Conservation (phyloP, 192 early-diverging fungal genomes). For the Coemansia sp. region DNA sequence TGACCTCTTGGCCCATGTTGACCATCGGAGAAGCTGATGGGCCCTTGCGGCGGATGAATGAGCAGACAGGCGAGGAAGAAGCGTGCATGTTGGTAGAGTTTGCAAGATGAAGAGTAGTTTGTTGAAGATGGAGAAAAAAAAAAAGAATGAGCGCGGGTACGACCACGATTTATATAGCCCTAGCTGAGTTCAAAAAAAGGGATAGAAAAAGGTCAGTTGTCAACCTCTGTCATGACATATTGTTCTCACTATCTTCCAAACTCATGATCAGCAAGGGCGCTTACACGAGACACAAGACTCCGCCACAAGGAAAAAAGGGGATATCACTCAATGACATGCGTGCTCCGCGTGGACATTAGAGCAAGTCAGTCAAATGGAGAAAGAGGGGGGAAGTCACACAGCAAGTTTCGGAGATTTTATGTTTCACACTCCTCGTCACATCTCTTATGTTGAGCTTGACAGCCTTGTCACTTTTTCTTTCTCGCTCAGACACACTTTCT, state of each 20-base stretch:
- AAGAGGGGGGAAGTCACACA: background rate
- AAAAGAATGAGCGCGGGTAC: background rate
- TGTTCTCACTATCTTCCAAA: no score
- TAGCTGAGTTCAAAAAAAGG: no score
- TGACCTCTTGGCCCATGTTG: conserved; percentile 6
- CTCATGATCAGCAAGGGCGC: background rate
- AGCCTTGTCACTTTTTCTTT: background rate
- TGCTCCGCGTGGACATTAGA: background rate
- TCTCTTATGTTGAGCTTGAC: background rate
- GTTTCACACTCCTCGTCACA: background rate
- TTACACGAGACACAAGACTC: background rate
- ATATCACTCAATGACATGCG: background rate
- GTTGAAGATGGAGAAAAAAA: conserved; percentile 10
- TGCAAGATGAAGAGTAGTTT: conserved; percentile 9
- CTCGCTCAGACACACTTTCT: background rate
- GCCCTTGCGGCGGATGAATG: conserved; percentile 1
- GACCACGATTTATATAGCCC: no score
- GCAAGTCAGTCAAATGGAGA: conserved; percentile 1
- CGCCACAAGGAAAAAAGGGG: background rate
- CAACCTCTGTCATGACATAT: no score
- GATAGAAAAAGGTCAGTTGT: no score
- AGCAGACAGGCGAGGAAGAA: background rate
- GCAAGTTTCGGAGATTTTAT: background rate
- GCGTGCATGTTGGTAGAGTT: background rate
- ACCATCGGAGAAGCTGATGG: background rate